These are phyloP conservation scores for Pseudoscleropodium purum DNA, from an alignment of 225 moss, liverwort and hornwort genomes.

Conservation along the genomic window DNA sequence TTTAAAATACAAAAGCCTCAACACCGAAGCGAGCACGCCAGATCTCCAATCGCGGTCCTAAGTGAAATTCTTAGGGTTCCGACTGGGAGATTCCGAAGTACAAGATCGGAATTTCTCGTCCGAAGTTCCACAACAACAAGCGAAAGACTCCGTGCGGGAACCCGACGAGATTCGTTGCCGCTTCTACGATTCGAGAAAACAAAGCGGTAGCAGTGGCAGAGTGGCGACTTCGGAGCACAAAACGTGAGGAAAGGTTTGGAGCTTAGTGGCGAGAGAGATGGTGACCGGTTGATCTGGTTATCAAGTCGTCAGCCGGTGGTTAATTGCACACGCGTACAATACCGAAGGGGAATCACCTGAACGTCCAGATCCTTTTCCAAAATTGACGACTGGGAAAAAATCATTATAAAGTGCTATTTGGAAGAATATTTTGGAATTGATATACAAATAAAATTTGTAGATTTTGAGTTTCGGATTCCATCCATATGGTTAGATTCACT, in stretches of 20 bases:
- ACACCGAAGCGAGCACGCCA: neutral
- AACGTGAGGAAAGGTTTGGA: neutral
- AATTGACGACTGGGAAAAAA: no score
- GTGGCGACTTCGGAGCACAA: neutral
- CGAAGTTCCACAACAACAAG: neutral
- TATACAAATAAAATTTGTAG: no score
- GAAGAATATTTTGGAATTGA: no score
- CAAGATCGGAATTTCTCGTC: neutral
- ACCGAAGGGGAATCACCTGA: neutral
- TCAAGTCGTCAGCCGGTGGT: neutral
- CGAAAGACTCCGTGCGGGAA: neutral
- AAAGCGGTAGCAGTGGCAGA: neutral
- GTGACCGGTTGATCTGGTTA: neutral
- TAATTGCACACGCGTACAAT: neutral
- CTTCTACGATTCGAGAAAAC: neutral
- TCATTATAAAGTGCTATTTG: no score
- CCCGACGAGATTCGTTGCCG: neutral
- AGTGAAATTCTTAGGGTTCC: slow-evolving; percentile 20
- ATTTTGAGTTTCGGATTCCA: no score
- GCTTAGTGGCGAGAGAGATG: neutral
- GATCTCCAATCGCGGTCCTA: slow-evolving; percentile 7
- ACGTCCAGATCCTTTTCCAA: no score
- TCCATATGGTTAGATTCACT: no score
- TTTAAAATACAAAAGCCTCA: neutral
- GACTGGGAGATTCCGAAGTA: neutral